Base-by-base conservation (phyloP, 1,284 basidiomycete genomes). In the Meira nashicola region DNA sequence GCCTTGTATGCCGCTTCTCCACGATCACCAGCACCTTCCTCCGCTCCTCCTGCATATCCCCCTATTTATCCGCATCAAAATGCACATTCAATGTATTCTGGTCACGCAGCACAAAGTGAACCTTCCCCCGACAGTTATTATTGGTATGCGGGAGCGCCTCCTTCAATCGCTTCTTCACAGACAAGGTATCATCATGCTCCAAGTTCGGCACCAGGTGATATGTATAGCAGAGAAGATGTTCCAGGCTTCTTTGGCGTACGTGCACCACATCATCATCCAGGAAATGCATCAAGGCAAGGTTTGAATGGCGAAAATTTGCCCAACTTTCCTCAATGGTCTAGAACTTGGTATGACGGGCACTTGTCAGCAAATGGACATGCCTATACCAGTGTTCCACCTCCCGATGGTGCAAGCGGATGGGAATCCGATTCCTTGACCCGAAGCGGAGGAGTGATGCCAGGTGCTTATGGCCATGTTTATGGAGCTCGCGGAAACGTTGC, bases 331-430 rank as follows among this genome's bases (percentile, higher is more conserved):
- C 57, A 54, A 28, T 73, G 71, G 69, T 64, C 65, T 19, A 59
- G 59, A 15, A 59, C 69, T 1, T 73, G 71, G 71, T 73, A 73
- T 37, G 64, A 60, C 3, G 71, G 71, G n/a, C 70, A 73, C 37
- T 60, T 68, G 5, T 72, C 70, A 0, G 64, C 70, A n/a, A 65
- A 72, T 44, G 71, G 71, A 10, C 70, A 72, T 43, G 71, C 71
- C 21, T 73, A 72, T 43, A 73, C 71, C 12, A 67, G 59, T 57
- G 64, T 71, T 0, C 59, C 62, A 1, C 71, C 62, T 5, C 55
- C 61, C 4, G 59, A 51, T 17, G 64, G 62, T 9, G 65, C 63
- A 40, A 67, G 62, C 38, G 70, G 70, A 28, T 73, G 71, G 71
- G 71, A 73, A 61, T 67, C 63, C 44, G 71, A 71, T 41, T 66